phyloP scores from a whole-genome alignment of 2,329 filamentous ascomycete genomes.

The Ascochyta fabae region DNA sequence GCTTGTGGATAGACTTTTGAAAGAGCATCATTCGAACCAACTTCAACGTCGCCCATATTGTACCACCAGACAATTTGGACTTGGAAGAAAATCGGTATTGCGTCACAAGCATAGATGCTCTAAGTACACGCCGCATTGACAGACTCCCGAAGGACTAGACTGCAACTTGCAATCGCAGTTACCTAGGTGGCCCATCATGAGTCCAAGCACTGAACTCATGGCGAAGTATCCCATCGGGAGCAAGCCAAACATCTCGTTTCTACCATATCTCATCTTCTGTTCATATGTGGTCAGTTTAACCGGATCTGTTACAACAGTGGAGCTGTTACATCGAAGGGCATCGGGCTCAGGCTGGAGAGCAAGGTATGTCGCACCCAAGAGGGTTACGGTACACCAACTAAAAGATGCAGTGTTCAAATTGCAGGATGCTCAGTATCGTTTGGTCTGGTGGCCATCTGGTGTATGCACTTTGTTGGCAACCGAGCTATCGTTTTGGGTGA shows the following conservation, averaged over 20 bases:
- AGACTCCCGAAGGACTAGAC: not conserved
- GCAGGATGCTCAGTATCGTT: slow-evolving; percentile 52
- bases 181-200: slow-evolving; percentile 12
- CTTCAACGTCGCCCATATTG: not conserved
- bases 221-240: slow-evolving; percentile 43
- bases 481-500: slow-evolving; percentile 74
- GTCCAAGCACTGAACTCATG: slow-evolving; percentile 18
- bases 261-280: slow-evolving; percentile 52
- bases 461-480: slow-evolving; percentile 82
- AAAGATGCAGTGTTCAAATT: slow-evolving; percentile 49
- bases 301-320: slow-evolving; percentile 79
- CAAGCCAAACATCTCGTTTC: slow-evolving; percentile 50
- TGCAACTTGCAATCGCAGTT: not conserved
- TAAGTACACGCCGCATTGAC: not conserved
- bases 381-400: slow-evolving; percentile 20
- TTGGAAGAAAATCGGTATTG: not conserved
- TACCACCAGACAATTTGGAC: not conserved
- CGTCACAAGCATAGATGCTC: not conserved
- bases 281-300: slow-evolving; percentile 74
- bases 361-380: slow-evolving; percentile 38
- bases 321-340: slow-evolving; percentile 79
- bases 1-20: not conserved
- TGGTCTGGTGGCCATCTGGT: slow-evolving; percentile 59
- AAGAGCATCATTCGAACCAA: slow-evolving; percentile 14
- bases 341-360: slow-evolving; percentile 55